A percentile compares a stretch with the other conserved stretches of the same genome.
Evolutionary conservation across 306 rosid genomes (phyloP).

Genomic region (Sophora flavescens): DNA sequence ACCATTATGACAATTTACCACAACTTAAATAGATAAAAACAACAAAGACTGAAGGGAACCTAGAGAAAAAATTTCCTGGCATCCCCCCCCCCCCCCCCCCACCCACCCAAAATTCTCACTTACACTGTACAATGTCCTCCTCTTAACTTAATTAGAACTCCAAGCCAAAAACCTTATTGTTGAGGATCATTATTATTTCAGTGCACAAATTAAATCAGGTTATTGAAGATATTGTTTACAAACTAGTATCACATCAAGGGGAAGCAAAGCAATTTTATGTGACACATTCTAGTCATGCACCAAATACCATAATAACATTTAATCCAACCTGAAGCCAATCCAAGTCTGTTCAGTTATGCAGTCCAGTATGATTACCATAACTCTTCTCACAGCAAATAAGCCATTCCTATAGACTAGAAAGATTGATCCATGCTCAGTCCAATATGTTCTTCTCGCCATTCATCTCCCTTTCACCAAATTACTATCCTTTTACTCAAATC

Average conservation of each 20-base stretch:
- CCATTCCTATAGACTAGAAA: conserved; percentile 1
- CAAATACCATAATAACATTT: conserved; percentile 14
- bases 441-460: not conserved
- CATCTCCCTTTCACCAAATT: not conserved
- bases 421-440: not conserved
- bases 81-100: too few species aligned
- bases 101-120: too few species aligned
- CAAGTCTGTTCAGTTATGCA: conserved; percentile 15
- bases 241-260: conserved; percentile 2
- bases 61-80: not conserved
- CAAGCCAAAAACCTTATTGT: not conserved
- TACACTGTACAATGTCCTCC: not conserved
- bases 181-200: not conserved
- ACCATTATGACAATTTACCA: conserved; percentile 9
- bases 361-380: not conserved
- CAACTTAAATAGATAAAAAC: not conserved
- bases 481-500: not conserved
- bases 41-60: not conserved
- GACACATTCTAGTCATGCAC: not conserved
- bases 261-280: not conserved
- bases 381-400: not conserved
- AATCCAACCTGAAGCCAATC: not conserved
- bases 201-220: conserved; percentile 12
- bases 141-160: not conserved
- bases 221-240: conserved; percentile 22